Evolutionary conservation across 2,329 filamentous ascomycete species (phyloP), one percentile per base, ranked within the genome.

Genomic region (Nakataea oryzae): DNA sequence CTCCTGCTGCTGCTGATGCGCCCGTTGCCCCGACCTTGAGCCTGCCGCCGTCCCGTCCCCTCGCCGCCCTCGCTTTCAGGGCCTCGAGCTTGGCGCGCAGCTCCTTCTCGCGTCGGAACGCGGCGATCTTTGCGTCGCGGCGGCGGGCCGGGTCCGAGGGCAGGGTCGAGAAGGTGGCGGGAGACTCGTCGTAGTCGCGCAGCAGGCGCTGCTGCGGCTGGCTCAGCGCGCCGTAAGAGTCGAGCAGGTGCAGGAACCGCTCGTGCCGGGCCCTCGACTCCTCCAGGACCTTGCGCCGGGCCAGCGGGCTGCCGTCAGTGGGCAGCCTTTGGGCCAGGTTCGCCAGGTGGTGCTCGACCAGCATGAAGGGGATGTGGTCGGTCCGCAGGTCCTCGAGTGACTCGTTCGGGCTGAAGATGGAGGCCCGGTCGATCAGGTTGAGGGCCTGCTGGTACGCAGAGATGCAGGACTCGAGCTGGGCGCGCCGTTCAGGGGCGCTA

Each of bases 341-440:
- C 41, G 92, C 93, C 61, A 95, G 78, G 69, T 88, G 84, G 73
- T 87, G 91, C 73, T 89, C 82, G 65, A 93, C 83, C 27, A 91
- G 82, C 64, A 99, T 82, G 73, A 93, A 96, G 76, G 91, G 91
- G 34, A 99, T 77, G 70, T 96, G 88, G n/a, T 83, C 81, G 1
- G 93, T 96, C 17, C 90, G 80, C 34, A 97, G 78, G 75, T 99
- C 95, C 65, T 99, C 95, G 54, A 93, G 75, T 0, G 84, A 83
- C 74, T 99, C 95, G 74, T 99, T 99, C 47, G 86, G 81, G 67
- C 91, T 96, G 81, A 97, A 97, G 61, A 99, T 79, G 0, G 90
- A 88, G 29, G 95, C 79, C 64, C 85, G 81, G 66, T 85, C 79
- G 66, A 90, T 85, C 62, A 90, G 83, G 63, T 84, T 78, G 63